Conservation (phyloP, 2,329 filamentous ascomycete species). For the Aureobasidium sp. region DNA sequence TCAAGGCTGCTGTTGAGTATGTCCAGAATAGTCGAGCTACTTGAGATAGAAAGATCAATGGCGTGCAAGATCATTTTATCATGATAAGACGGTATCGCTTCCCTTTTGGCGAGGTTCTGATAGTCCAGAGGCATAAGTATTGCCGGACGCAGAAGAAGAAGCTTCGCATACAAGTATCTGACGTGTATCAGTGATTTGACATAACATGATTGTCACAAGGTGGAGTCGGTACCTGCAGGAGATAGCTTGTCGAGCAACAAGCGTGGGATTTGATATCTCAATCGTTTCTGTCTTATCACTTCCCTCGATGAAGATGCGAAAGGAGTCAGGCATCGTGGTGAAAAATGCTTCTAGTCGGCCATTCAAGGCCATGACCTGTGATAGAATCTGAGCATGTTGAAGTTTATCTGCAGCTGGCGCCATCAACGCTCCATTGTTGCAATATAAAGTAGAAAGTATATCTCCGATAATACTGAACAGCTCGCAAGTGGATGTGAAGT, state of each 20-base stretch:
- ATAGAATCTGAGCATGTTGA: neutral
- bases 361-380: neutral
- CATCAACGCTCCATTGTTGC: neutral
- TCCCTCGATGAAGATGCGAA: neutral
- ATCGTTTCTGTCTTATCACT: neutral
- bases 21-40: neutral
- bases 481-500: neutral
- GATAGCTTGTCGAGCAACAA: neutral
- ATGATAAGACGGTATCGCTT: too few species aligned
- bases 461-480: neutral
- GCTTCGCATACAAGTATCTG: neutral
- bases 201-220: too few species aligned
- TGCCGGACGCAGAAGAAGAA: neutral
- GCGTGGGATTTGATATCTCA: neutral
- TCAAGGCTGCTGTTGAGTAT: neutral
- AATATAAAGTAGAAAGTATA: neutral
- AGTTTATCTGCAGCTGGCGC: neutral
- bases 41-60: neutral
- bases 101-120: too few species aligned
- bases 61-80: neutral
- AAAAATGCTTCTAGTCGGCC: neutral
- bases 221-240: neutral
- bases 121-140: too few species aligned
- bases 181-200: too few species aligned
- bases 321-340: too few species aligned